Conservation (phyloP, 2,329 filamentous ascomycete species). For the Xylariaceae sp. region DNA sequence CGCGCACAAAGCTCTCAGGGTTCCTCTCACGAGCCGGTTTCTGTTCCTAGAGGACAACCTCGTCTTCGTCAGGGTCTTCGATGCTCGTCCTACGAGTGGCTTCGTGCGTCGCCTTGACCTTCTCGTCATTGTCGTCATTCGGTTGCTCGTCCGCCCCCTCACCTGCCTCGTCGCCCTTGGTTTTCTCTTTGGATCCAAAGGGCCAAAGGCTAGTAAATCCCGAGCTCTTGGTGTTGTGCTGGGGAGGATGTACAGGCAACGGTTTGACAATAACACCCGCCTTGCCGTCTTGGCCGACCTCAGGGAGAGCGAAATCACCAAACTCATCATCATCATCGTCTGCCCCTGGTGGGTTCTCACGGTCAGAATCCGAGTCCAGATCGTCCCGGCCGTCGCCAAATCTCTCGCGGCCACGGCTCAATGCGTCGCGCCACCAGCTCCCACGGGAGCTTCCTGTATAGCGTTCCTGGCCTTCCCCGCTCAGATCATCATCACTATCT, state of each 20-base stretch:
- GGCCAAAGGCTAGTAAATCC: slow-evolving; percentile 55
- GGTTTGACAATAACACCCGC: slow-evolving; percentile 48
- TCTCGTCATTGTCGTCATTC: slow-evolving; percentile 39
- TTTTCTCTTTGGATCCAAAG: slow-evolving; percentile 39
- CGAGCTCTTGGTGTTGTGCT: slow-evolving; percentile 33
- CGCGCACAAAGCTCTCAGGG: slow-evolving; percentile 16
- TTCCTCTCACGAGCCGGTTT: slow-evolving; percentile 8
- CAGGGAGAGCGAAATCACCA: slow-evolving; percentile 65
- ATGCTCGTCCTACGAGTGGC: slow-evolving; percentile 54
- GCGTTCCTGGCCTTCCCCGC: slow-evolving; percentile 36
- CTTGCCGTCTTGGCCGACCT: slow-evolving; percentile 39
- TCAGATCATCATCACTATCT: slow-evolving; percentile 38
- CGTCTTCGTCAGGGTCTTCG: slow-evolving; percentile 52
- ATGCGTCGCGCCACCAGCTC: slow-evolving; percentile 47
- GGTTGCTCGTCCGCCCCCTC: slow-evolving; percentile 29
- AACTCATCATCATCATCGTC: slow-evolving; percentile 52
- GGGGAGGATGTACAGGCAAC: slow-evolving; percentile 49
- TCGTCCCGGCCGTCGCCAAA: slow-evolving; percentile 42
- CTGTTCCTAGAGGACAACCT: slow-evolving; percentile 33
- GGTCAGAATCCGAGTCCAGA: slow-evolving; percentile 41
- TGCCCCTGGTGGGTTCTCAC: slow-evolving; percentile 14
- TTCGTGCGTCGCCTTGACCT: slow-evolving; percentile 45
- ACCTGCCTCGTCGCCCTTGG: slow-evolving; percentile 30
- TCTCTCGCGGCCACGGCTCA: slow-evolving; percentile 29
- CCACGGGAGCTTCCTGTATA: slow-evolving; percentile 33